These are phyloP conservation scores for Albophoma yamanashiensis DNA, from an alignment of 2,329 filamentous ascomycete species.

Conservation along the genomic window DNA sequence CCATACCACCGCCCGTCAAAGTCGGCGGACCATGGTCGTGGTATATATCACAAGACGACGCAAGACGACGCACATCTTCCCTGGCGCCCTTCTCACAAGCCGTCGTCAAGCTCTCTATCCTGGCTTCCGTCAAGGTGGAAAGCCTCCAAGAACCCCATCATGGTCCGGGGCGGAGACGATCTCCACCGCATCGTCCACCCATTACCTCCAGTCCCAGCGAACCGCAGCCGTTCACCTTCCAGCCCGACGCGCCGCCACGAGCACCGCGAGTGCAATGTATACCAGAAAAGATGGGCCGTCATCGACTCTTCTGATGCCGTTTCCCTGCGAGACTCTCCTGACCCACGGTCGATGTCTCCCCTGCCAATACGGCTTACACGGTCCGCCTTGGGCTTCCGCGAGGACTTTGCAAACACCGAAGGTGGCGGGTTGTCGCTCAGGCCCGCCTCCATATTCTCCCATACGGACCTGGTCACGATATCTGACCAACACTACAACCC, in stretches of 20 bases:
- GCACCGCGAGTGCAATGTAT: neutral
- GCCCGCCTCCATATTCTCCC: neutral
- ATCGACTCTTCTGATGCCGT: neutral
- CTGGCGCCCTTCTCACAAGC: neutral
- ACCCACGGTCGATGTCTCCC: neutral
- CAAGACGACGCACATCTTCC: neutral
- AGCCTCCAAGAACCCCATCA: neutral
- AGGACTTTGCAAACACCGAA: neutral
- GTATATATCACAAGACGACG: neutral
- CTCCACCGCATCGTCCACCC: conserved; percentile 26
- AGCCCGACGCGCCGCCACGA: neutral
- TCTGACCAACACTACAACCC: neutral
- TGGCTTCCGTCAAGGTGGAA: conserved; percentile 1
- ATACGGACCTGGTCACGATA: neutral
- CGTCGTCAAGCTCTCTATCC: neutral
- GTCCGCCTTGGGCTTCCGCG: neutral
- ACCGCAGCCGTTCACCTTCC: conserved; percentile 2
- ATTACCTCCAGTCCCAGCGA: conserved; percentile 25
- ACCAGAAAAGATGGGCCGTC: neutral
- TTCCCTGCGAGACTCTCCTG: neutral
- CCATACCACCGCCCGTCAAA: neutral
- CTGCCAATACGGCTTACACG: neutral
- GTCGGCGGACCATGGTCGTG: neutral
- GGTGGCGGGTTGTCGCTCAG: neutral
- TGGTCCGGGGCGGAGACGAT: conserved; percentile 26